Conservation (phyloP, 2,329 filamentous ascomycete species). For the Ceratocystis alfenasii region DNA sequence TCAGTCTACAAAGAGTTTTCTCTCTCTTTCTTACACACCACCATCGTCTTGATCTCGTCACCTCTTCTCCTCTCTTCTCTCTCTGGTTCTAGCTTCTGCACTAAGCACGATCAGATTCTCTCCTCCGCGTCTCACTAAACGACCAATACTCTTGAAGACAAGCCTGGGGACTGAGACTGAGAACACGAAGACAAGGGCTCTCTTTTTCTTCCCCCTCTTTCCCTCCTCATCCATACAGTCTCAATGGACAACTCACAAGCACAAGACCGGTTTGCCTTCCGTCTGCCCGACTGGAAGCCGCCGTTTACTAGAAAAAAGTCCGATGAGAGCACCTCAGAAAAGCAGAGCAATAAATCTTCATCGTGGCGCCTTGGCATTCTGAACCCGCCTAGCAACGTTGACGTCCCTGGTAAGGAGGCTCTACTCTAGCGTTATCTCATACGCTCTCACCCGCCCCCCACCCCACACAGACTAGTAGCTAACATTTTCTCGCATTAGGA, state of each 20-base stretch:
- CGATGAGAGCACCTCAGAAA: background rate
- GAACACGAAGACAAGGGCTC: background rate
- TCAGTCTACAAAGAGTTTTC: too few species aligned
- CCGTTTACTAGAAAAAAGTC: background rate
- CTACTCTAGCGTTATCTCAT: background rate
- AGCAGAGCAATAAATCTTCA: background rate
- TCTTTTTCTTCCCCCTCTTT: background rate
- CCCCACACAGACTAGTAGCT: background rate
- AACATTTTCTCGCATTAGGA: constrained; percentile 32
- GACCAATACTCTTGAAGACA: background rate
- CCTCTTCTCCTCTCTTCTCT: background rate
- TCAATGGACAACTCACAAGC: constrained; percentile 1
- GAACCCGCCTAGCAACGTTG: constrained; percentile 67
- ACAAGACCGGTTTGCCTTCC: background rate
- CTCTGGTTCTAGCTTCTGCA: constrained; percentile 9
- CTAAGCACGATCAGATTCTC: background rate
- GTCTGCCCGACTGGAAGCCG: background rate
- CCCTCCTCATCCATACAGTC: background rate
- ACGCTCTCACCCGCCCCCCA: background rate
- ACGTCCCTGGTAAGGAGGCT: constrained; percentile 62
- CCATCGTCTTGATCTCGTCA: background rate
- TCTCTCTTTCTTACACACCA: background rate
- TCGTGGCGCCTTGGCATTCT: constrained; percentile 63
- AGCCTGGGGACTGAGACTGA: background rate
- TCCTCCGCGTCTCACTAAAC: background rate